Conservation (phyloP, 108 stramenopile species). For the Nitzschia palea region DNA sequence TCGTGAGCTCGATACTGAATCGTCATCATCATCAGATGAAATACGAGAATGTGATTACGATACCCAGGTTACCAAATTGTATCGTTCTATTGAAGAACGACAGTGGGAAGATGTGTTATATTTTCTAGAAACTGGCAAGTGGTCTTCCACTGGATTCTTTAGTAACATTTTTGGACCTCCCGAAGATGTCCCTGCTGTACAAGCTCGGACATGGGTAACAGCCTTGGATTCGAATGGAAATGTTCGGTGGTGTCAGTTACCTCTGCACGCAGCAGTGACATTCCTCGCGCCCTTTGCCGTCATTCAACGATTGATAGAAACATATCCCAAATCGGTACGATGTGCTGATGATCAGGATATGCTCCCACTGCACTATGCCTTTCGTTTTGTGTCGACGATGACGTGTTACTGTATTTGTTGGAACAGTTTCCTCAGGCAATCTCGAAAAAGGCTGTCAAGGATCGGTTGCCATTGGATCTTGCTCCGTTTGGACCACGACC, state of each 20-base stretch:
- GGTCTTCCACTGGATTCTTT: constrained; percentile 17
- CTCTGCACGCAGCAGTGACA: constrained; percentile 47
- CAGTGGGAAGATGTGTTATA: constrained; percentile 61
- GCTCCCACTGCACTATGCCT: constrained; percentile 73
- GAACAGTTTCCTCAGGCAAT: constrained; percentile 64
- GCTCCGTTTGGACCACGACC: constrained; percentile 33
- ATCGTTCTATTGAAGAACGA: constrained; percentile 65
- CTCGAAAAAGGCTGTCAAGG: constrained; percentile 45
- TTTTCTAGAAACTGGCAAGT: constrained; percentile 40
- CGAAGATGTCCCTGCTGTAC: constrained; percentile 17
- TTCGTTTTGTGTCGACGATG: constrained; percentile 52
- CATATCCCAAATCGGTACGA: constrained; percentile 45
- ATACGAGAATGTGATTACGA: constrained; percentile 56
- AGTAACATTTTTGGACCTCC: constrained; percentile 21
- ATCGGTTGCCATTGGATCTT: constrained; percentile 38
- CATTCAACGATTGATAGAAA: constrained; percentile 44
- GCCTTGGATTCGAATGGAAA: constrained; percentile 38
- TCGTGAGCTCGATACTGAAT: too few species aligned
- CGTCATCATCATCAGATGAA: not conserved
- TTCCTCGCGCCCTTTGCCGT: constrained; percentile 43
- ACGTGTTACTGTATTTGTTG: constrained; percentile 36
- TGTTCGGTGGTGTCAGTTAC: constrained; percentile 51
- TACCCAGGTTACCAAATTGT: constrained; percentile 63
- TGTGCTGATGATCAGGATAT: constrained; percentile 72
- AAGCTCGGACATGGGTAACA: constrained; percentile 73